These are phyloP conservation scores for Penicillium italicum DNA, from an alignment of 2,329 filamentous ascomycete species.

Conservation along the genomic window DNA sequence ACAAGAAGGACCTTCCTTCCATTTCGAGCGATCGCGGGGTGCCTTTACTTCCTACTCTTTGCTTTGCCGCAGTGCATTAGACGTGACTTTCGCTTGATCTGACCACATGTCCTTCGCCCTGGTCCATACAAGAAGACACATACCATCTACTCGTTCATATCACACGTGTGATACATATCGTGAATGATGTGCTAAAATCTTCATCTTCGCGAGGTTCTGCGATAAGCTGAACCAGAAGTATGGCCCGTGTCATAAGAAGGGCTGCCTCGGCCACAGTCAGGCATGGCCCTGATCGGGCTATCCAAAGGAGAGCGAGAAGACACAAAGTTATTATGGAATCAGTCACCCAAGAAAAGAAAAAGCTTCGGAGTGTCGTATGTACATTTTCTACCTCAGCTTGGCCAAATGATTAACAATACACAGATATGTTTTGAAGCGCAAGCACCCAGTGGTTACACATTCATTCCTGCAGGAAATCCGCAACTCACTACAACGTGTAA, in stretches of 20 bases:
- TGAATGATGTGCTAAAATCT: conserved; percentile 19
- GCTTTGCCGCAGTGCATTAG: background rate
- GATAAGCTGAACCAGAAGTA: conserved; percentile 24
- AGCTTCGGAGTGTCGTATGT: conserved; percentile 52
- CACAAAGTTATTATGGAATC: conserved; percentile 59
- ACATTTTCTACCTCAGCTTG: conserved; percentile 9
- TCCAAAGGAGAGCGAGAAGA: conserved; percentile 38
- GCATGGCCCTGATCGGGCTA: conserved; percentile 32
- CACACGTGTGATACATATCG: background rate
- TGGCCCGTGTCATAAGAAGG: conserved; percentile 39
- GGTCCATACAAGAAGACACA: background rate
- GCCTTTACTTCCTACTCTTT: background rate
- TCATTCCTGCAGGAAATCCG: conserved; percentile 58
- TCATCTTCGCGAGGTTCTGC: conserved; percentile 18
- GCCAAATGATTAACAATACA: conserved; percentile 31
- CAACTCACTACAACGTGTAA: conserved; percentile 59
- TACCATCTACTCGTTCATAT: background rate
- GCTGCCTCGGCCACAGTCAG: conserved; percentile 33
- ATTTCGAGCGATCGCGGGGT: background rate
- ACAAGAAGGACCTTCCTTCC: background rate
- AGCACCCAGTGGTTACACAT: conserved; percentile 58
- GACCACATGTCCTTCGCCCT: background rate
- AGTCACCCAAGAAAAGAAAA: conserved; percentile 59
- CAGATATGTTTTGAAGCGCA: conserved; percentile 56
- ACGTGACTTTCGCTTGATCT: background rate